Percentiles rank a stretch among this genome's conserved stretches.
These are phyloP conservation scores for Beta lomatogona DNA, from an alignment of 179 eudicot species.

Conservation along the genomic window DNA sequence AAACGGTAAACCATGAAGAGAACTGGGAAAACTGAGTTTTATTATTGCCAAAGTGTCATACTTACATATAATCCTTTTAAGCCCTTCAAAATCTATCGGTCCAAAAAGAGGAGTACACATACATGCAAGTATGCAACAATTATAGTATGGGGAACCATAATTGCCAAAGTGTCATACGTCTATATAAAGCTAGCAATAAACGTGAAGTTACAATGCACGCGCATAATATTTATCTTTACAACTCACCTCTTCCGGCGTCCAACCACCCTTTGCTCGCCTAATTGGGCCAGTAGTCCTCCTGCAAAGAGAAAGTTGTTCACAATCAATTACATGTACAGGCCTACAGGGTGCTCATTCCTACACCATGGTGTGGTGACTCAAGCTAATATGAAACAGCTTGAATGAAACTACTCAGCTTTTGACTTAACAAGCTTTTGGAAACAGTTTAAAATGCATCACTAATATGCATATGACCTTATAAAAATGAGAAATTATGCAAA, in stretches of 20 bases:
- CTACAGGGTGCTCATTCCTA: neutral
- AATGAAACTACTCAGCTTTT: neutral
- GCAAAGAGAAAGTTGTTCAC: conserved; percentile 29
- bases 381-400: neutral
- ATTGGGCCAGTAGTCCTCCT: conserved; percentile 95
- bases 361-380: neutral
- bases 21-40: too few species aligned
- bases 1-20: neutral
- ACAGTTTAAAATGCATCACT: neutral
- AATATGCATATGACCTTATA: neutral
- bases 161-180: neutral
- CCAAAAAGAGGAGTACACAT: neutral
- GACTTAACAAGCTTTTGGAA: neutral
- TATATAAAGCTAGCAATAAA: neutral
- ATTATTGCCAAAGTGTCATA: too few species aligned
- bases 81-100: too few species aligned
- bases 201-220: neutral
- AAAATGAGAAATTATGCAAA: neutral
- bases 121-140: neutral
- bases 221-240: neutral
- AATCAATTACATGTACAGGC: neutral
- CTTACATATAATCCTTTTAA: too few species aligned
- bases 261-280: conserved; percentile 96
- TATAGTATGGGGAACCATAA: neutral
- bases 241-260: conserved; percentile 95